These are phyloP conservation scores for Graphiopsis chlorocephala DNA, from an alignment of 2,329 filamentous ascomycete genomes.

Conservation along the genomic window DNA sequence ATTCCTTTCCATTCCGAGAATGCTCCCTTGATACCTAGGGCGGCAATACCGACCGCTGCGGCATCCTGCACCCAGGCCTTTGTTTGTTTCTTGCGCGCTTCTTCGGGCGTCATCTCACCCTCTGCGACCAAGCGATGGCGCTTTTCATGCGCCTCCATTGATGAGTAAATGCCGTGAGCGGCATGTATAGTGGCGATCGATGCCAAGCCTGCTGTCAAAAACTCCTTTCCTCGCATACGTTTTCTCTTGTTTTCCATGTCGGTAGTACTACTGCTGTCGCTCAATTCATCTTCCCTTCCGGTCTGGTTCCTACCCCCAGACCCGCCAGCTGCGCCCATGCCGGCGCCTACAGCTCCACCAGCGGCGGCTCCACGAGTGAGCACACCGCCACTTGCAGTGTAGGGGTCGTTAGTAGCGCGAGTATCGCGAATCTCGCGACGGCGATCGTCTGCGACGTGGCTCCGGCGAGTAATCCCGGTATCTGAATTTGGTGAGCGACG, in stretches of 20 bases:
- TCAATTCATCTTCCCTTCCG: slow-evolving; percentile 23
- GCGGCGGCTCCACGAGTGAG: slow-evolving; percentile 39
- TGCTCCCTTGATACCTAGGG: slow-evolving; percentile 65
- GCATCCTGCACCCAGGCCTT: slow-evolving; percentile 64
- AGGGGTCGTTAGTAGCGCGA: slow-evolving; percentile 38
- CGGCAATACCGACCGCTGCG: slow-evolving; percentile 65
- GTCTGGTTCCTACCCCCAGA: slow-evolving; percentile 19
- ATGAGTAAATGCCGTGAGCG: slow-evolving; percentile 62
- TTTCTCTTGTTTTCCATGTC: slow-evolving; percentile 63
- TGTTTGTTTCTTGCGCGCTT: slow-evolving; percentile 60
- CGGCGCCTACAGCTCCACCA: slow-evolving; percentile 36
- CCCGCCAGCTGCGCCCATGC: slow-evolving; percentile 18
- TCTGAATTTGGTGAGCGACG: slow-evolving; percentile 40
- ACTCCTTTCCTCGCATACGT: slow-evolving; percentile 64
- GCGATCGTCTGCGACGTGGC: slow-evolving; percentile 34
- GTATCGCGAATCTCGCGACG: slow-evolving; percentile 25
- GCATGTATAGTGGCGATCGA: slow-evolving; percentile 69
- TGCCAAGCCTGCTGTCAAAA: slow-evolving; percentile 64
- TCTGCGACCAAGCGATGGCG: slow-evolving; percentile 59
- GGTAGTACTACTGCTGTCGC: slow-evolving; percentile 37
- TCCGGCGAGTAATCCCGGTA: slow-evolving; percentile 37
- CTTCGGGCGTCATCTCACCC: slow-evolving; percentile 61
- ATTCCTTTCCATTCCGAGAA: slow-evolving; percentile 67
- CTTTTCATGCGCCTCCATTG: slow-evolving; percentile 62
- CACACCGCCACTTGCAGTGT: slow-evolving; percentile 42